Evolutionary conservation across 805 yeast species (phyloP), one percentile per base, ranked within the genome.

Genomic region (Myxozyma vanderwaltii): DNA sequence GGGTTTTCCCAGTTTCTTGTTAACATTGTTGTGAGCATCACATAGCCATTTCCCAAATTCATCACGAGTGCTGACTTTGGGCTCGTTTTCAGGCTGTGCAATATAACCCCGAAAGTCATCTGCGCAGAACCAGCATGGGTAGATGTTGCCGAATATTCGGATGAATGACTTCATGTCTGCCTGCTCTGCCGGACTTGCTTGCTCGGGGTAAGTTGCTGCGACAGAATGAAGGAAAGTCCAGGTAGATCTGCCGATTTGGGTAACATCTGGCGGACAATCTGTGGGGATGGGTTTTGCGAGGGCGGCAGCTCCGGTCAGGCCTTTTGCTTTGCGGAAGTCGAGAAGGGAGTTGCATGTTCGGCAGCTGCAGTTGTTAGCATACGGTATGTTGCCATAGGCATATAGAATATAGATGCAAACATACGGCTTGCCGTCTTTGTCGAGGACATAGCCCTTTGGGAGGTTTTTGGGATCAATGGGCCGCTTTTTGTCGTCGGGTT

Each of bases 121-220:
- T 0, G 96, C 97, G 76, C 98, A 92, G 76, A 83, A 85, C 88
- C 91, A 86, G 73, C 99, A 92, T 1, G 99, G 99, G 70, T 92
- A 94, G 33, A 92, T 77, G 61, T 83, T 82, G 2, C 94, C 84
- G 69, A 94, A 89, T 1, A 88, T 75, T 2, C 75, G 75, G 51
- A 94, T 70, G 65, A 94, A 91, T 50, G 82, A 81, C 49, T 74
- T 76, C 85, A 92, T 82, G 62, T 90, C 96, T 3, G 72, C 66
- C 73, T 91, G 91, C 66, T 91, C 84, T 26, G 75, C 74, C 1
- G 68, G 68, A 3, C 81, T 69, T 1, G 99, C 95, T 0, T 67
- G 73, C 40, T 79, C 85, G 0, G 99, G 97, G 69, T 90, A 94
- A 17, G 82, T 82, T 0, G 97, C 97, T 0, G 97, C 97, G 53